phyloP scores from a whole-genome alignment of 129 eudicot species.

The Apium graveolens region DNA sequence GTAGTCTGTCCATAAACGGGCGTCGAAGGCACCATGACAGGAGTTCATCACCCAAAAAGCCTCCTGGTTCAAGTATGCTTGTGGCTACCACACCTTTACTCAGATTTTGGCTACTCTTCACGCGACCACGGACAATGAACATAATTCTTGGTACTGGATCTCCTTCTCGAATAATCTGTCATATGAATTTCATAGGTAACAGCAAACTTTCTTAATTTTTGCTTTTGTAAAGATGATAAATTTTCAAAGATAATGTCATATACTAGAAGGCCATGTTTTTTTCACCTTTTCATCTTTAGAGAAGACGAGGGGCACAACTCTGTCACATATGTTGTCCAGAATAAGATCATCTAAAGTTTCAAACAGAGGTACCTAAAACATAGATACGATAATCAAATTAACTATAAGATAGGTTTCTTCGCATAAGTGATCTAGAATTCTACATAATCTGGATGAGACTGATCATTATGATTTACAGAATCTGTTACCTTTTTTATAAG shows the following conservation, averaged over 20 bases:
- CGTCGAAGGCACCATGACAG: conserved; percentile 90
- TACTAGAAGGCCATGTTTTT: not conserved
- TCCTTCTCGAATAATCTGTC: conserved; percentile 86
- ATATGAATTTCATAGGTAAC: not conserved
- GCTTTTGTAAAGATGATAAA: not conserved
- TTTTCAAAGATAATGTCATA: not conserved
- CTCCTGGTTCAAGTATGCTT: conserved; percentile 72
- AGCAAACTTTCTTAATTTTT: not conserved
- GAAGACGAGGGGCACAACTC: conserved; percentile 71
- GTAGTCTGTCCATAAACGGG: conserved; percentile 72
- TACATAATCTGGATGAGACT: not conserved
- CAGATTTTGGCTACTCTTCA: conserved; percentile 75
- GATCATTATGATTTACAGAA: not conserved
- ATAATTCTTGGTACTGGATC: conserved; percentile 83
- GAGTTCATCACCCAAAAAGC: conserved; percentile 88
- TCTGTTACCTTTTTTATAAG: conserved; percentile 63
- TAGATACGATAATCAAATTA: not conserved
- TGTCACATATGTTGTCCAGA: conserved; percentile 90
- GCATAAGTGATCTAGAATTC: not conserved
- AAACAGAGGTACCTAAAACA: conserved; percentile 71
- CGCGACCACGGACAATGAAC: conserved; percentile 77
- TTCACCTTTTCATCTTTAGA: conserved; percentile 87
- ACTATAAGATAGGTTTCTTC: not conserved
- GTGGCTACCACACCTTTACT: conserved; percentile 81
- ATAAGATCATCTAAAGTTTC: conserved; percentile 76